phyloP scores from a whole-genome alignment of 108 stramenopile species.

The Epithemia pelagica region DNA sequence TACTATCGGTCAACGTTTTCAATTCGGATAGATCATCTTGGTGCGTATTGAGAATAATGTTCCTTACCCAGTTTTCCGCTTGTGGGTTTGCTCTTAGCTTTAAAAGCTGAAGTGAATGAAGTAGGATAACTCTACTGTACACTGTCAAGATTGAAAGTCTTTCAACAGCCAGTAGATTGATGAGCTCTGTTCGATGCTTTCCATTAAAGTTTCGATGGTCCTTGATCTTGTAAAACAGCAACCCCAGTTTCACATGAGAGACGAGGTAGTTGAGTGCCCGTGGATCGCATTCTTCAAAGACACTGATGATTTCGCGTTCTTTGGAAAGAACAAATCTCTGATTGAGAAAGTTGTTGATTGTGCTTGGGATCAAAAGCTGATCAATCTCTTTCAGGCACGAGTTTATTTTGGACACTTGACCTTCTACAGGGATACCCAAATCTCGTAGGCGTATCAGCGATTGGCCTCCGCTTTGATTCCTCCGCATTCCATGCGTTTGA shows the following conservation, averaged over 20 bases:
- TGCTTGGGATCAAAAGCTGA: constrained; percentile 80
- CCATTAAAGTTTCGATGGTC: constrained; percentile 81
- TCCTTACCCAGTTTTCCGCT: constrained; percentile 90
- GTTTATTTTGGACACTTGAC: constrained; percentile 60
- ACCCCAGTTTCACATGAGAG: constrained; percentile 80
- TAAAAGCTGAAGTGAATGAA: constrained; percentile 74
- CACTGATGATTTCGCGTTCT: constrained; percentile 86
- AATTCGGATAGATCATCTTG: constrained; percentile 91
- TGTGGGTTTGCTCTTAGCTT: constrained; percentile 79
- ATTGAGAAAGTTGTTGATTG: constrained; percentile 90
- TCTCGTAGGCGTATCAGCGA: constrained; percentile 43
- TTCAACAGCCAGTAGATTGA: constrained; percentile 81
- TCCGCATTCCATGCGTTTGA: constrained; percentile 33
- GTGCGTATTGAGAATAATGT: constrained; percentile 84
- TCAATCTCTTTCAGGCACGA: constrained; percentile 78
- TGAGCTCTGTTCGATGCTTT: constrained; percentile 81
- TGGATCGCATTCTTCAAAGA: constrained; percentile 89
- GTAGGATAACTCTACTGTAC: constrained; percentile 62
- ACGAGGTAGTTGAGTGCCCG: constrained; percentile 90
- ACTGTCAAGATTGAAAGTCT: constrained; percentile 72
- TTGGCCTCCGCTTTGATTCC: constrained; percentile 36
- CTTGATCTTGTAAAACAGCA: constrained; percentile 97
- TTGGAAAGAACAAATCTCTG: constrained; percentile 70
- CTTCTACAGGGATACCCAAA: constrained; percentile 55
- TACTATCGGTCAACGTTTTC: constrained; percentile 91